Evolutionary conservation across 345 rosid genomes (phyloP), one percentile per base, ranked within the genome.

Genomic region (Kandelia obovata): DNA sequence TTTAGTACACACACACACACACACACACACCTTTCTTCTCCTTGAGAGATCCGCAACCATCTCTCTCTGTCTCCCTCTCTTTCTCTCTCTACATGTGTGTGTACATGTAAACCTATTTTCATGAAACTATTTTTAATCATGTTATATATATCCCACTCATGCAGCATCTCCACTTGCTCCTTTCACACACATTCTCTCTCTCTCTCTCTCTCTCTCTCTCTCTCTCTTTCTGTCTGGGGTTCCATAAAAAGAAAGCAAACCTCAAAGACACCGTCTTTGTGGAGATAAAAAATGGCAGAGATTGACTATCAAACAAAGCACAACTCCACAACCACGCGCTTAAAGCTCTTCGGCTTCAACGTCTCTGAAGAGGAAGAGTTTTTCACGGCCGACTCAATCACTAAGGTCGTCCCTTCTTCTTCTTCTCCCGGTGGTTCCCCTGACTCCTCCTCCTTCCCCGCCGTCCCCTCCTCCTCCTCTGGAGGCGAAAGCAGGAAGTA

Each of bases 301-400:
- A 75, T 85, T 1, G 83, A 86, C 57, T 85, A 71, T 56, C 81
- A 77, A 31, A 70, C 84, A 66, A 82, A 79, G 58, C 64, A 77
- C 53, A 72, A 13, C 62, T 28, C 78, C 67, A 19, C 62, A 57
- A 55, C 62, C 25, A 76, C 93, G 30, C 81, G 95, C 62, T 69
- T 94, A 71, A 94, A 90, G 70, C 92, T 94, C 65, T 94, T 94
- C 70, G 98, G 98, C 64, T 91, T 88, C 79, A 83, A 75, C 79
- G 96, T 94, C 53, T 75, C 87, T 0, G 90, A 86, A 57, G 92
- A 88, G 60, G 92, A 89, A 59, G 71, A 75, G 4, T 51, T 34
- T 9, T 34, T 13, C 9, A 53, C 77, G 3, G 28, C 60, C 6
- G 64, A 57, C 28, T 67, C 77, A 5, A 17, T 55, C 58, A 61